Evolutionary conservation across 345 rosid genomes (phyloP).

Genomic region (Salix suchowensis): DNA sequence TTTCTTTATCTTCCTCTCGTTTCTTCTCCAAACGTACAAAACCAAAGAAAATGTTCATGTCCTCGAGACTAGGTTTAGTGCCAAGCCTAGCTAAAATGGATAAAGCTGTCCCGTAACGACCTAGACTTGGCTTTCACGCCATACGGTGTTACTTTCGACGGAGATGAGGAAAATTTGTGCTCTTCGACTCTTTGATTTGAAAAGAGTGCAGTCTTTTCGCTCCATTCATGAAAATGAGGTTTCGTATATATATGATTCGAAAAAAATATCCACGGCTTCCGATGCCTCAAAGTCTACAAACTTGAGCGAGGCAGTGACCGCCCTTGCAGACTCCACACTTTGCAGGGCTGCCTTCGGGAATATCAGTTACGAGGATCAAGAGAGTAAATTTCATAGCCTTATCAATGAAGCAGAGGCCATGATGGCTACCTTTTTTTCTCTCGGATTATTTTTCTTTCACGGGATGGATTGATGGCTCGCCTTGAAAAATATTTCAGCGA

Average conservation of each 20-base stretch:
- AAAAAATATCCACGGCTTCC: slow-evolving; percentile 7
- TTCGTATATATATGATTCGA: slow-evolving; percentile 18
- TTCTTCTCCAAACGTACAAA: no score
- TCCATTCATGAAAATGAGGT: slow-evolving; percentile 43
- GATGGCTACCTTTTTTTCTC: neutral
- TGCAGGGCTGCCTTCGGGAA: slow-evolving; percentile 13
- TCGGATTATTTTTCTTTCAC: no score
- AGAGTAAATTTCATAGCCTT: neutral
- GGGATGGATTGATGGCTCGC: no score
- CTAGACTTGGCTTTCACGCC: slow-evolving; percentile 5
- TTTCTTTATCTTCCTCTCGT: no score
- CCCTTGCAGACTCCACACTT: slow-evolving; percentile 17
- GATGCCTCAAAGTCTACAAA: neutral
- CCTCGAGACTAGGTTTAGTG: no score
- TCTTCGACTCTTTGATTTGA: slow-evolving; percentile 34
- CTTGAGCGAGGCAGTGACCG: slow-evolving; percentile 13
- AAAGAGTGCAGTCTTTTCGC: slow-evolving; percentile 27
- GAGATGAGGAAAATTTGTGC: slow-evolving; percentile 37
- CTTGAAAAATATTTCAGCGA: no score
- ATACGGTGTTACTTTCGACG: slow-evolving; percentile 46
- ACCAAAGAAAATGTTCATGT: no score
- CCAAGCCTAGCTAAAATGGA: no score
- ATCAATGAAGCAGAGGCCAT: slow-evolving; percentile 26
- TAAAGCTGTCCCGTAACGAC: neutral
- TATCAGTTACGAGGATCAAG: neutral